A percentile compares a stretch with the other conserved stretches of the same genome.
These are phyloP conservation scores for Nitzschia sp. DNA, from an alignment of 108 stramenopile species.

Conservation along the genomic window DNA sequence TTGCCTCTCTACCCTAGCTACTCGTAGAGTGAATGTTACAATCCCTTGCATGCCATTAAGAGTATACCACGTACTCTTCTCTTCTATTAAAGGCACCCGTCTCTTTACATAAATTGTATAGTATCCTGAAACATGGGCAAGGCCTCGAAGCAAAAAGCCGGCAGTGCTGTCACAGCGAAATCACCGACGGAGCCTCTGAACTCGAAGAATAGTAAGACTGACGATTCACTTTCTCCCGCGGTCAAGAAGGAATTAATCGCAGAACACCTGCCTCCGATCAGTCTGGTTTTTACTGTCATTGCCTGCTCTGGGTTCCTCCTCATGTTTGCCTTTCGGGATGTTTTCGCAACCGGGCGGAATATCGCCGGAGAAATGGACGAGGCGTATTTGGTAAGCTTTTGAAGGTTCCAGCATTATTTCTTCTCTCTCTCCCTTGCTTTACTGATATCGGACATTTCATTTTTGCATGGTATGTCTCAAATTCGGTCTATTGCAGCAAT, in stretches of 20 bases:
- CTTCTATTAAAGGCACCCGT: too few relatives aligned
- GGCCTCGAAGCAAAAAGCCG: constrained; percentile 13
- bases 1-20: too few relatives aligned
- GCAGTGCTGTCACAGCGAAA: too few relatives aligned
- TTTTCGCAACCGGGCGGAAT: constrained; percentile 75
- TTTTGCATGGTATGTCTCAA: too few relatives aligned
- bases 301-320: constrained; percentile 78
- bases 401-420: neutral
- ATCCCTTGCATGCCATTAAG: too few relatives aligned
- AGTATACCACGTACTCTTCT: too few relatives aligned
- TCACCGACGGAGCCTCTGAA: neutral
- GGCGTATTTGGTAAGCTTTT: constrained; percentile 55
- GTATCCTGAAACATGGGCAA: constrained; percentile 18
- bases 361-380: constrained; percentile 60
- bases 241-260: constrained; percentile 17
- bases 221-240: neutral
- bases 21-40: too few relatives aligned
- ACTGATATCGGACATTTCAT: constrained; percentile 3
- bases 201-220: neutral
- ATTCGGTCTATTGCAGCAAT: constrained; percentile 39
- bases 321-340: constrained; percentile 74
- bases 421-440: too few relatives aligned
- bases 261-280: constrained; percentile 75
- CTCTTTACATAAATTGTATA: too few relatives aligned
- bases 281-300: constrained; percentile 63